Conservation (phyloP, 2,329 filamentous ascomycete species). For the Phoma sp. region DNA sequence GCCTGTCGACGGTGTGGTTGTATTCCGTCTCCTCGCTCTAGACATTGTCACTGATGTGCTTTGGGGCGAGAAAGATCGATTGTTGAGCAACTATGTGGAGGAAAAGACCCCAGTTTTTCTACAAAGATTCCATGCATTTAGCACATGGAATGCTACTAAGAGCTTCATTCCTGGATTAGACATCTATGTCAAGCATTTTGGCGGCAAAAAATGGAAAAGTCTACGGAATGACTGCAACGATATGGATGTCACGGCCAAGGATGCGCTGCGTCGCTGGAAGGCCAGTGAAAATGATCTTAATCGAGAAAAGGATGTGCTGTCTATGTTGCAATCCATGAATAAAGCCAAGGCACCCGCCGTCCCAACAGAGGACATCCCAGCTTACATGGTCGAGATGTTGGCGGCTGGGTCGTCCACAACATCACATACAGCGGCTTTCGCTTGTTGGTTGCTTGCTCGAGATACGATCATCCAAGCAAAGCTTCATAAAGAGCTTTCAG, state of each 20-base stretch:
- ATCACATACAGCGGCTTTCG: conserved; percentile 10
- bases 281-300: background rate
- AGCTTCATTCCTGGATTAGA: conserved; percentile 9
- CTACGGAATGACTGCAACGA: conserved; percentile 9
- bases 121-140: conserved; percentile 11
- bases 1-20: conserved; percentile 5
- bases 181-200: conserved; percentile 3
- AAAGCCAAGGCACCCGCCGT: conserved; percentile 4
- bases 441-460: conserved; percentile 9
- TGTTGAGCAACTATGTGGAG: conserved; percentile 5
- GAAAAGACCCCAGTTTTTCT: background rate
- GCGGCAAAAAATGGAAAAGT: conserved; percentile 9
- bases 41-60: conserved; percentile 18
- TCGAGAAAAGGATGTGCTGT: conserved; percentile 12
- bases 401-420: conserved; percentile 12
- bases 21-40: conserved; percentile 9
- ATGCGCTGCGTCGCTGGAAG: conserved; percentile 8
- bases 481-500: background rate
- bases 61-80: conserved; percentile 6
- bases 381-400: conserved; percentile 13
- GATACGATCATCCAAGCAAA: background rate
- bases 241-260: conserved; percentile 11
- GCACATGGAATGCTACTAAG: conserved; percentile 13
- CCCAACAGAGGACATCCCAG: conserved; percentile 7
- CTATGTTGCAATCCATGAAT: conserved; percentile 12